These are phyloP conservation scores for Ophiostoma quercus DNA, from an alignment of 2,329 filamentous ascomycete species.

Conservation along the genomic window DNA sequence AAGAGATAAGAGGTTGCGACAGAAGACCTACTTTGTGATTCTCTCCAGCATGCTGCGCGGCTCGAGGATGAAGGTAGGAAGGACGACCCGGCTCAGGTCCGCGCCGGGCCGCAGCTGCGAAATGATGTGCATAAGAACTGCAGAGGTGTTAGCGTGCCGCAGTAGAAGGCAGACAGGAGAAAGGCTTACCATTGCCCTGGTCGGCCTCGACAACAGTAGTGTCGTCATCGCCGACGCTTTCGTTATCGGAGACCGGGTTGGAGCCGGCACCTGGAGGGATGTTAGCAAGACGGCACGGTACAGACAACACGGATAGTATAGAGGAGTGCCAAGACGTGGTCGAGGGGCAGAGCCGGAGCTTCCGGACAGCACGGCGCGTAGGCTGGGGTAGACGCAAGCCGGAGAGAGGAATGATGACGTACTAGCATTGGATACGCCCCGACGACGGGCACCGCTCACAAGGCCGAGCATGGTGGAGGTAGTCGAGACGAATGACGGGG, in stretches of 20 bases:
- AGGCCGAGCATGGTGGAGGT: conserved; percentile 9
- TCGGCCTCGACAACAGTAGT: conserved; percentile 82
- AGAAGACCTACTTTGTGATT: conserved; percentile 75
- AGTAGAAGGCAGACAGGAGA: neutral
- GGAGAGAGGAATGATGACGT: neutral
- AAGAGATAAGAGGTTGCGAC: neutral
- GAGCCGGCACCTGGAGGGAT: conserved; percentile 23
- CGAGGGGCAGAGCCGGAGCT: neutral
- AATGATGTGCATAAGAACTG: conserved; percentile 94
- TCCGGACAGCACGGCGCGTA: neutral
- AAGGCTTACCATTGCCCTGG: conserved; percentile 77
- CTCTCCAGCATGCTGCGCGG: conserved; percentile 96
- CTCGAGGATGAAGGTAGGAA: conserved; percentile 97
- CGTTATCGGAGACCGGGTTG: conserved; percentile 51
- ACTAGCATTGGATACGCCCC: conserved; percentile 7
- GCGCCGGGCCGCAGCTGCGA: conserved; percentile 93
- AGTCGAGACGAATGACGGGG: neutral
- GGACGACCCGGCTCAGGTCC: conserved; percentile 86
- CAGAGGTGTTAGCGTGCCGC: neutral
- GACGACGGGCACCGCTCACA: conserved; percentile 5
- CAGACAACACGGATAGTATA: neutral
- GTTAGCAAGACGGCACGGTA: conserved; percentile 17
- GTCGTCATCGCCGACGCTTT: conserved; percentile 57
- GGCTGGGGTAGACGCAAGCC: too few species aligned
- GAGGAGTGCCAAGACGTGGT: neutral